Conservation (phyloP, 306 rosid genomes). For the Luffa aegyptiaca region DNA sequence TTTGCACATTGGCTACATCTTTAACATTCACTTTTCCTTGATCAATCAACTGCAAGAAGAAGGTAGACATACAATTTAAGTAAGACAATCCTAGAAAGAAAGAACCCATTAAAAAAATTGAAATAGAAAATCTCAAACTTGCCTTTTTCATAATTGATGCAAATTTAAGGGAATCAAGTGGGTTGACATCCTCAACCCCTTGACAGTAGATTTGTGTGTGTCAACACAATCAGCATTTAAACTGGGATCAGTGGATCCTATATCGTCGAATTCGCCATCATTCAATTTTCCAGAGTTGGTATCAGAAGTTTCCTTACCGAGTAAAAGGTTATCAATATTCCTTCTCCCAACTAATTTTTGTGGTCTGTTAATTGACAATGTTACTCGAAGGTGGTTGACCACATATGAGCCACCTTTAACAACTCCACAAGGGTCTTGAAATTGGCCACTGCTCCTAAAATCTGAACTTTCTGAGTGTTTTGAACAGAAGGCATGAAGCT, state of each 20-base stretch:
- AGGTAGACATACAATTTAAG: conserved; percentile 7
- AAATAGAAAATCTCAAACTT: not conserved
- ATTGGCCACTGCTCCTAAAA: conserved; percentile 19
- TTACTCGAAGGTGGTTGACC: conserved; percentile 30
- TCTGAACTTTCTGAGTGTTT: conserved; percentile 62
- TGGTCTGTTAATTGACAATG: conserved; percentile 22
- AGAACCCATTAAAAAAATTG: not conserved
- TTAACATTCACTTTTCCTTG: conserved; percentile 67
- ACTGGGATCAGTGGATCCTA: conserved; percentile 22
- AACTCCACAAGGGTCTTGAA: conserved; percentile 30
- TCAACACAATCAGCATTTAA: conserved; percentile 26
- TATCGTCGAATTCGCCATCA: conserved; percentile 32
- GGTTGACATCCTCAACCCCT: conserved; percentile 38
- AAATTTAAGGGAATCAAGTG: conserved; percentile 37
- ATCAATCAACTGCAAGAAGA: conserved; percentile 83
- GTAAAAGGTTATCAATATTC: conserved; percentile 35
- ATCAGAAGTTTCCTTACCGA: conserved; percentile 23
- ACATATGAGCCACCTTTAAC: conserved; percentile 33
- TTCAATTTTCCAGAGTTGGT: conserved; percentile 24
- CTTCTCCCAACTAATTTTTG: conserved; percentile 28
- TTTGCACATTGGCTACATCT: conserved; percentile 69
- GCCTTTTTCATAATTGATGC: conserved; percentile 68
- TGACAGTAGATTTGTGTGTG: conserved; percentile 25
- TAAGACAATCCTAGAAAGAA: conserved; percentile 1
- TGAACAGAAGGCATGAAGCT: conserved; percentile 80